These are phyloP conservation scores for Cardamine resedifolia DNA, from an alignment of 345 rosid genomes.

Conservation along the genomic window DNA sequence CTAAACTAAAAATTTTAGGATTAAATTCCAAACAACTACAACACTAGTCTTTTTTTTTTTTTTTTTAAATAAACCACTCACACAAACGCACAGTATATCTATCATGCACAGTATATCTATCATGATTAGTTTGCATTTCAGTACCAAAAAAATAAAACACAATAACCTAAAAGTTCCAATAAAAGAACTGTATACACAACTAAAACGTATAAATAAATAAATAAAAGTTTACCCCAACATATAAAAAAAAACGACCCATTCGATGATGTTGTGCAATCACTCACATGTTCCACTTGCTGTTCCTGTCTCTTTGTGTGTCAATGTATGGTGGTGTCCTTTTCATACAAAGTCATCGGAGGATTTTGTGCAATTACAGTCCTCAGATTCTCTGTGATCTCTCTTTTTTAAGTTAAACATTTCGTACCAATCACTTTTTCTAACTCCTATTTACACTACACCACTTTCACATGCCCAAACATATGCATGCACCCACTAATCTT, in stretches of 20 bases:
- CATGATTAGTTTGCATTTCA: background rate
- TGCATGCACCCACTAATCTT: slow-evolving; percentile 20
- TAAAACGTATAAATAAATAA: slow-evolving; percentile 3
- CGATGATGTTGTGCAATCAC: slow-evolving; percentile 24
- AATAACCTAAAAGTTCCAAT: slow-evolving; percentile 22
- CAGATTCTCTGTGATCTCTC: slow-evolving; percentile 41
- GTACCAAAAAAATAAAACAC: background rate
- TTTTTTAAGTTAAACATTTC: slow-evolving; percentile 35
- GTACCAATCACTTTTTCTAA: slow-evolving; percentile 34
- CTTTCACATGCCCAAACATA: slow-evolving; percentile 31
- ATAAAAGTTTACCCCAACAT: background rate
- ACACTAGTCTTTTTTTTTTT: no score
- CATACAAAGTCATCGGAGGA: slow-evolving; percentile 30
- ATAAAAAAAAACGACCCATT: slow-evolving; percentile 1
- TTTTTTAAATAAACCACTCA: no score
- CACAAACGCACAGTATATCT: background rate
- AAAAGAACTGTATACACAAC: slow-evolving; percentile 6
- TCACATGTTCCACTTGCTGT: slow-evolving; percentile 38
- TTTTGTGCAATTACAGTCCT: slow-evolving; percentile 36
- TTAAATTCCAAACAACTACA: background rate
- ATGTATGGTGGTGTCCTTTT: slow-evolving; percentile 32
- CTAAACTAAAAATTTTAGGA: background rate
- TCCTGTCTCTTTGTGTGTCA: slow-evolving; percentile 29
- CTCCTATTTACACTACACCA: slow-evolving; percentile 28
- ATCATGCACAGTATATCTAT: background rate